Evolutionary conservation across 2,329 filamentous ascomycete genomes (phyloP), one percentile per base, ranked within the genome.

Genomic region (Beauveria sp.): DNA sequence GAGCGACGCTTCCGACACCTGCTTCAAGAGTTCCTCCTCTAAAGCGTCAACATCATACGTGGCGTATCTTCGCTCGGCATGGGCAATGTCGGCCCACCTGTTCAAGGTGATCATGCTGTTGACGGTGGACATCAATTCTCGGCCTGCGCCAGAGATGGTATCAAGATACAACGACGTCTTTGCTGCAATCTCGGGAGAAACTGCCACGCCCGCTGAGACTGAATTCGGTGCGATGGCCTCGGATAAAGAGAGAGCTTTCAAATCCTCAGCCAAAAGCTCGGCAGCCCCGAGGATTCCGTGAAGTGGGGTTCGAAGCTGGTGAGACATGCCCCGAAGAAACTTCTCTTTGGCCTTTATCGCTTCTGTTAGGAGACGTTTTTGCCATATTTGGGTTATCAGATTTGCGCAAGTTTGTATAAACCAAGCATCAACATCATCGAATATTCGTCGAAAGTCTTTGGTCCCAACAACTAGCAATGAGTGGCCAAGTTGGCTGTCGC

Each of bases 261-360:
- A 62, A 43, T 79, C 77, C 60, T 80, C 77, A 0, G 71, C 72
- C 1, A 80, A 67, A 0, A 80, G 65, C 18, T 80, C 71, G 1
- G 67, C 67, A 1, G 69, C 71, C 1, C 71, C 72, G 0, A 80
- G 69, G 2, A 80, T 77, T 0, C 78, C 78, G 40, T 80, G 78
- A 5, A 80, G 78, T 0, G 78, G 78, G 0, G 78, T 80, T 43
- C 78, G 72, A 0, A 80, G 73, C 42, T 80, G 76, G 58, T 80
- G 78, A 0, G 76, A 79, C 9, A 80, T 73, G 0, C 77, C 75
- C 4, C 78, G 71, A 0, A 80, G 67, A 60, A 80, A 80, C 3
- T 67, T 72, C 1, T 79, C 76, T 58, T 79, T 80, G 0, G 76
- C 76, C 14, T 67, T 66, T 61, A 79, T 70, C 0, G 75, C 77